These are phyloP conservation scores for Macrotyloma uniflorum DNA, from an alignment of 306 rosid species.

Conservation along the genomic window DNA sequence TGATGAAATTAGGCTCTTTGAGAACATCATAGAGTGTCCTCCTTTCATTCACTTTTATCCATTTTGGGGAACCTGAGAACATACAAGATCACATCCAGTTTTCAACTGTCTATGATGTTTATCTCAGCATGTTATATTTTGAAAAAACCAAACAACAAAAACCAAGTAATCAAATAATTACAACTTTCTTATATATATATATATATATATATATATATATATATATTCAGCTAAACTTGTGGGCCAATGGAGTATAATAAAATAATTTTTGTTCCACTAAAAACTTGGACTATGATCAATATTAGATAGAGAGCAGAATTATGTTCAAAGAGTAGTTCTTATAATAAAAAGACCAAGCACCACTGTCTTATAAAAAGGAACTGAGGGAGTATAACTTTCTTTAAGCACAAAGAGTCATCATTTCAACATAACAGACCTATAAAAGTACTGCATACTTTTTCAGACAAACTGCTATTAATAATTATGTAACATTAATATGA, in stretches of 20 bases:
- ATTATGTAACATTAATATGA: conserved; percentile 5
- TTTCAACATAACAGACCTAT: not conserved
- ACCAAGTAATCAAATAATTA: not conserved
- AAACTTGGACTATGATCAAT: not conserved
- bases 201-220: not conserved
- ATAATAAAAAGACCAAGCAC: no score
- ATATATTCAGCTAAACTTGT: not conserved
- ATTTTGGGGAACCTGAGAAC: conserved; percentile 58
- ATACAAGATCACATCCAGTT: conserved; percentile 24
- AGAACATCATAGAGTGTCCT: conserved; percentile 65
- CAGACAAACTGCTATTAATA: not conserved
- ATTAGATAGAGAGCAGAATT: not conserved
- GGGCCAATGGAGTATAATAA: not conserved
- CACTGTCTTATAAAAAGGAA: no score
- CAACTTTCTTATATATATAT: not conserved
- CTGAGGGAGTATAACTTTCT: not conserved
- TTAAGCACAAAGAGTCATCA: not conserved
- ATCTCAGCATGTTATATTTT: not conserved
- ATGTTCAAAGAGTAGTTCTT: not conserved
- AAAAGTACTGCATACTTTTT: not conserved
- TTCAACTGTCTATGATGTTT: not conserved
- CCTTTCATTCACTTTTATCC: conserved; percentile 83
- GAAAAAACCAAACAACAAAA: not conserved
- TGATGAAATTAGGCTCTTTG: conserved; percentile 59
- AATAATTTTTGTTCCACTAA: not conserved